Conservation (phyloP, 2,329 filamentous ascomycete genomes). For the Verruconis gallopava region DNA sequence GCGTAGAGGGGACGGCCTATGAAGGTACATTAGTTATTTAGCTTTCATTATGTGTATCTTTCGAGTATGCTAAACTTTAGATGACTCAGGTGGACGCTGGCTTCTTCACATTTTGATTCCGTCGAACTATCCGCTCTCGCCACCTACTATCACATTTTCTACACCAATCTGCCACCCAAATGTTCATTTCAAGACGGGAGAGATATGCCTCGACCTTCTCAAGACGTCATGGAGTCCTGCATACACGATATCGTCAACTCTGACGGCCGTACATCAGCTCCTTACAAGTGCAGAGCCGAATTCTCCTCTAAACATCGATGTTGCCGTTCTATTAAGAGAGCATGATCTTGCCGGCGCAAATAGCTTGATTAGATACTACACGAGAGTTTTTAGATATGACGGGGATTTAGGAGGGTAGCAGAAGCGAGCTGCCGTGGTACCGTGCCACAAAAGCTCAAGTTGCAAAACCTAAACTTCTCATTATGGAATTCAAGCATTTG, state of each 20-base stretch:
- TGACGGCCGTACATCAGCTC: conserved; percentile 61
- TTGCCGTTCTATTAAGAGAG: conserved; percentile 54
- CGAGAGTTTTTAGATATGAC: conserved; percentile 26
- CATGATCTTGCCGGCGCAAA: conserved; percentile 58
- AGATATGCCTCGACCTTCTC: conserved; percentile 88
- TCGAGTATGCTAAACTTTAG: background rate
- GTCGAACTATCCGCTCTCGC: conserved; percentile 59
- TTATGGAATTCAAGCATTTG: no score
- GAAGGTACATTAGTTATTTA: conserved; percentile 33
- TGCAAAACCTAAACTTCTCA: no score
- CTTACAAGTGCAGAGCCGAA: conserved; percentile 57
- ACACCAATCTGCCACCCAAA: conserved; percentile 83
- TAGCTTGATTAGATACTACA: conserved; percentile 60
- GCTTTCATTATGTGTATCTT: background rate
- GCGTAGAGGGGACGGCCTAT: conserved; percentile 45
- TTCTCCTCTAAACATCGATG: conserved; percentile 66
- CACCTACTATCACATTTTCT: conserved; percentile 68
- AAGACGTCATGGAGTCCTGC: conserved; percentile 68
- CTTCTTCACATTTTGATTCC: conserved; percentile 67
- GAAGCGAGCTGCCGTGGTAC: no score
- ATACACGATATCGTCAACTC: conserved; percentile 64
- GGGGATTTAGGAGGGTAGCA: conserved; percentile 1
- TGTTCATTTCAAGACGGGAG: conserved; percentile 54
- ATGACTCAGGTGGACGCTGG: conserved; percentile 57
- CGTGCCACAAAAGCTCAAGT: no score